These are phyloP conservation scores for Sisymbrium irio DNA, from an alignment of 345 rosid species.

Conservation along the genomic window DNA sequence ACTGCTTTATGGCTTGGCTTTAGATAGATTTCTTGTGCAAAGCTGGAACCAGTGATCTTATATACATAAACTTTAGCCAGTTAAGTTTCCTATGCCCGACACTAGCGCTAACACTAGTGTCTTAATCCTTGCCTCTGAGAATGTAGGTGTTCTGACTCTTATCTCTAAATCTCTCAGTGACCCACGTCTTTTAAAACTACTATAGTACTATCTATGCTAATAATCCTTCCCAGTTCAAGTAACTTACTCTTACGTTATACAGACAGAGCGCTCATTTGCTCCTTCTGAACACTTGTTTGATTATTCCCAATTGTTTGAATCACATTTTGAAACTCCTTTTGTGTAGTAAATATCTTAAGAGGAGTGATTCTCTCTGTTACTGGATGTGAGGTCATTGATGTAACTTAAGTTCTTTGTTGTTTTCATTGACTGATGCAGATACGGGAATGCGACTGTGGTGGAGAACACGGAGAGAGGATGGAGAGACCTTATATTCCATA, in stretches of 20 bases:
- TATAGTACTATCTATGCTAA: neutral
- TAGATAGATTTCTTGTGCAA: neutral
- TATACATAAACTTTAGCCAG: neutral
- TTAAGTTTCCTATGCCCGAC: neutral
- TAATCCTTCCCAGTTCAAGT: neutral
- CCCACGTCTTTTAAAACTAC: neutral
- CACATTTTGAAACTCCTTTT: neutral
- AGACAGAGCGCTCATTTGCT: neutral
- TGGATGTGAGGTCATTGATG: neutral
- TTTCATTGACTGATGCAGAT: constrained; percentile 49
- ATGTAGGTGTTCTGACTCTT: neutral
- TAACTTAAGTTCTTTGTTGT: neutral
- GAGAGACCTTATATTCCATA: constrained; percentile 86
- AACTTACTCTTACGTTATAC: neutral
- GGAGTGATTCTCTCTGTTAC: neutral
- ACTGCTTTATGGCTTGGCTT: neutral
- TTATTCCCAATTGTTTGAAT: neutral
- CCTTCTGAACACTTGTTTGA: neutral
- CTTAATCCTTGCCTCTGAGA: neutral
- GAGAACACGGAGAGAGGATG: constrained; percentile 98
- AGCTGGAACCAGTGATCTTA: neutral
- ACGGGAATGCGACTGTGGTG: constrained; percentile 89
- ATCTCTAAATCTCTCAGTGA: neutral
- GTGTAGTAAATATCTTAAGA: neutral
- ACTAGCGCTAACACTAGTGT: neutral